Conservation (phyloP, 176 grass and related monocot species). For the Zizania latifolia region DNA sequence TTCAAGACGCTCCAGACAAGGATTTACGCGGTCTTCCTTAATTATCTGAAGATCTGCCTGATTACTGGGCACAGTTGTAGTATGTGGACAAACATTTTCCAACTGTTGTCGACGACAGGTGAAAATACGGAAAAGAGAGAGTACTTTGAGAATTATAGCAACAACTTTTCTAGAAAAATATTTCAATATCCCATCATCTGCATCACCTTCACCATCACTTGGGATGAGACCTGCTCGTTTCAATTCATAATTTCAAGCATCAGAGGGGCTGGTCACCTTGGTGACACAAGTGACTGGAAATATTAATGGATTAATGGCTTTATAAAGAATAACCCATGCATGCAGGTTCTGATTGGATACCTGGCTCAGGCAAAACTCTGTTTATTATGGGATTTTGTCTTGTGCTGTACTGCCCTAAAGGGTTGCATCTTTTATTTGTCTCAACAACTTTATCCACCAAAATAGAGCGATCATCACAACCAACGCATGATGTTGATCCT, state of each 20-base stretch:
- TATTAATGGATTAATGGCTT: neutral
- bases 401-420: slow-evolving; percentile 28
- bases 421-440: slow-evolving; percentile 43
- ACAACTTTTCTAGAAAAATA: slow-evolving; percentile 56
- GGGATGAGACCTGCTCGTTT: slow-evolving; percentile 33
- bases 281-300: slow-evolving; percentile 21
- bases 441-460: slow-evolving; percentile 46
- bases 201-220: slow-evolving; percentile 17
- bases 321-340: neutral
- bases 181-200: slow-evolving; percentile 52
- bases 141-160: slow-evolving; percentile 62
- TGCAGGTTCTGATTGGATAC: slow-evolving; percentile 36
- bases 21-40: slow-evolving; percentile 51
- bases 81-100: slow-evolving; percentile 35
- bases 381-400: slow-evolving; percentile 13
- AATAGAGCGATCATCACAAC: slow-evolving; percentile 36
- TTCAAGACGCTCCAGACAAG: slow-evolving; percentile 70
- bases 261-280: slow-evolving; percentile 10
- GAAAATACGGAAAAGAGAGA: slow-evolving; percentile 55
- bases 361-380: slow-evolving; percentile 31
- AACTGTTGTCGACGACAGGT: slow-evolving; percentile 29
- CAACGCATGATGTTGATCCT: slow-evolving; percentile 47
- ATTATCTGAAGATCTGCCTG: slow-evolving; percentile 31
- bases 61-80: slow-evolving; percentile 20
- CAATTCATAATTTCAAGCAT: slow-evolving; percentile 33